Percentiles rank a stretch among this genome's conserved stretches.
Conservation (phyloP, 2,329 filamentous ascomycete species). For the Fusarium dlaminii region DNA sequence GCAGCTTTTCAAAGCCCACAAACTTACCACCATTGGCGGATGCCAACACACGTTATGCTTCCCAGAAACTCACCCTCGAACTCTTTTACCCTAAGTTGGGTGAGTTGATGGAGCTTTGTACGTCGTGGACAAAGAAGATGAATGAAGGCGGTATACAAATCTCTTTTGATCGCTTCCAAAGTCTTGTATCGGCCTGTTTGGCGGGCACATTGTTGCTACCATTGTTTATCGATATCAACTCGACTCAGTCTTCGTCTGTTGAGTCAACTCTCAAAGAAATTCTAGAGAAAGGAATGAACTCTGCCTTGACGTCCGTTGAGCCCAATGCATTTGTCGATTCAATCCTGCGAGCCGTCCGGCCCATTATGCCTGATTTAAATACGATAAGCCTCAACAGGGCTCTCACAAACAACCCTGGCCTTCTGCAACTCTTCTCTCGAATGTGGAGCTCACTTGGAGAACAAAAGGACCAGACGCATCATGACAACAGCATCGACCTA, state of each 20-base stretch:
- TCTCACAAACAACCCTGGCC: conserved; percentile 49
- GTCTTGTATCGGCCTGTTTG: conserved; percentile 60
- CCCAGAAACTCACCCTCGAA: conserved; percentile 63
- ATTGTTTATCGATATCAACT: conserved; percentile 58
- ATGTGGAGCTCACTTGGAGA: conserved; percentile 46
- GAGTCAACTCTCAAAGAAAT: conserved; percentile 55
- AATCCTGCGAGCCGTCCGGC: conserved; percentile 56
- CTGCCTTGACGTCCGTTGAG: conserved; percentile 56
- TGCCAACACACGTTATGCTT: conserved; percentile 49
- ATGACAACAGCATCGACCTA: conserved; percentile 56
- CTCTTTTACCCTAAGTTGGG: conserved; percentile 63
- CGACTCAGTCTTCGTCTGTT: conserved; percentile 59
- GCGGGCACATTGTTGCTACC: conserved; percentile 58
- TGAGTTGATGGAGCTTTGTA: conserved; percentile 58
- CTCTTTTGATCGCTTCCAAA: conserved; percentile 63
- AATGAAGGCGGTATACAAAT: conserved; percentile 59
- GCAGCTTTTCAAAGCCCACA: conserved; percentile 1
- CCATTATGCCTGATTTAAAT: conserved; percentile 57
- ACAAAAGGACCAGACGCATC: conserved; percentile 32
- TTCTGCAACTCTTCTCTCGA: conserved; percentile 56
- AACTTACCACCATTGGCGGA: conserved; percentile 42
- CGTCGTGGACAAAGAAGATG: conserved; percentile 57
- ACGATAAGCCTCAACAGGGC: conserved; percentile 51
- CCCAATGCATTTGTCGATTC: conserved; percentile 57
- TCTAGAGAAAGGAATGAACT: conserved; percentile 52